Evolutionary conservation across 148 eudicot genomes (phyloP), one percentile per base, ranked within the genome.

Genomic region (Cornus kousa): DNA sequence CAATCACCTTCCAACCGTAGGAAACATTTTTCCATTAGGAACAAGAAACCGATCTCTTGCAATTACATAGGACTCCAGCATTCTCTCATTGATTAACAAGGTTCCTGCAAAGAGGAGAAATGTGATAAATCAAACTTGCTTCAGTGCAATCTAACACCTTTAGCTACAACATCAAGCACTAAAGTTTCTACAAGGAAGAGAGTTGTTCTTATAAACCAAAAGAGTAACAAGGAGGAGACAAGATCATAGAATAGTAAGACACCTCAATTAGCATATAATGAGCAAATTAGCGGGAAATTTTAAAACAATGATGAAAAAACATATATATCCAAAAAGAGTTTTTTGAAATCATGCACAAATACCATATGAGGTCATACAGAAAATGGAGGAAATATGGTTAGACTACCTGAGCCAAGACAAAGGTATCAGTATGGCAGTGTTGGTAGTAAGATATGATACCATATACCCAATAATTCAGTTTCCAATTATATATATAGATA

Each of bases 1-100:
- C 7, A 78, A 79, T 80, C 71, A 94, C 99, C 99, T 96, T 88
- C 99, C 99, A 79, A 92, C 73, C 53, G 94, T 90, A 62, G 99
- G 99, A 78, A 93, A 96, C 99, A 96, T 96, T 88, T 96, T 96
- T 40, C 99, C 99, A 81, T 82, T 86, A 12, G 99, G 95, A 78
- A 86, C 89, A 85, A 96, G 99, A 80, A 93, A 96, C 66, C 99
- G 91, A 76, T 96, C 98, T 72, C 99, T 90, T 23, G 99, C 99
- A 82, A 96, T 96, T 67, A 96, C 91, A 79, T 96, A 96, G 33
- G 99, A 89, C 82, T 96, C 99, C 67, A 96, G 82, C 99, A 96
- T 96, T 85, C 99, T 91, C 78, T 96, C 99, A 87, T 96, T 96
- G 71, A 96, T 90, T 79, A 96, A 81, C 85, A 96, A 85, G 11